phyloP scores from a whole-genome alignment of 2,329 filamentous ascomycete species.

The Aureobasidium sp. region DNA sequence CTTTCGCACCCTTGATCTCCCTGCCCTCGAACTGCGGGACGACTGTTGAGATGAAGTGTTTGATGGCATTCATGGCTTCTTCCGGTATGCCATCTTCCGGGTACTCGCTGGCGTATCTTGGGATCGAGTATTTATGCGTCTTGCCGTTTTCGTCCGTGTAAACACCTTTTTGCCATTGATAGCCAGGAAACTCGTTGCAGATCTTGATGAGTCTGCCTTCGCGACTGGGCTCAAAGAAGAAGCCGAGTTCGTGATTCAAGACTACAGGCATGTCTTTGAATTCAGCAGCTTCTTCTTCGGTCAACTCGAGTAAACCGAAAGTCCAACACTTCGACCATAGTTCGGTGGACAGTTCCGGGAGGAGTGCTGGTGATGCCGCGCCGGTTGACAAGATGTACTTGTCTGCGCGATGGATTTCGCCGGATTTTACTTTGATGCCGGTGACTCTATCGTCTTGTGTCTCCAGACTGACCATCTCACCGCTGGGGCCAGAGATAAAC shows the following conservation, averaged over 20 bases:
- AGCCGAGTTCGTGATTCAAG: slow-evolving; percentile 44
- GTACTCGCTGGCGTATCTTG: slow-evolving; percentile 7
- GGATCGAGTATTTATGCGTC: slow-evolving; percentile 11
- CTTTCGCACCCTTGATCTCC: slow-evolving; percentile 44
- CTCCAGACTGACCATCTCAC: slow-evolving; percentile 35
- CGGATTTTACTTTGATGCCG: slow-evolving; percentile 41
- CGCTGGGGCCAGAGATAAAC: slow-evolving; percentile 39
- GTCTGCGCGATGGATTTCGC: slow-evolving; percentile 36
- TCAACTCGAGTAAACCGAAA: slow-evolving; percentile 46
- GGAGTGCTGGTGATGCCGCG: slow-evolving; percentile 40
- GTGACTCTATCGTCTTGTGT: slow-evolving; percentile 32
- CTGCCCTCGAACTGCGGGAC: slow-evolving; percentile 48
- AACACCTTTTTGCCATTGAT: slow-evolving; percentile 23
- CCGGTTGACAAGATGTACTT: slow-evolving; percentile 45
- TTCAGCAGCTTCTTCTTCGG: slow-evolving; percentile 36
- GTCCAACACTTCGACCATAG: slow-evolving; percentile 50
- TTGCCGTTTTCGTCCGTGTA: slow-evolving; percentile 8
- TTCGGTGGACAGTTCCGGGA: slow-evolving; percentile 45
- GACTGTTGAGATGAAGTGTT: slow-evolving; percentile 4
- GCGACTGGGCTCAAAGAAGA: slow-evolving; percentile 45
- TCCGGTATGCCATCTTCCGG: slow-evolving; percentile 14
- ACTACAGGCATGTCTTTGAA: slow-evolving; percentile 46
- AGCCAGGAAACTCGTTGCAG: slow-evolving; percentile 52
- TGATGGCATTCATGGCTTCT: slow-evolving; percentile 13
- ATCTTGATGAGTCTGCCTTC: slow-evolving; percentile 42